phyloP scores from a whole-genome alignment of 805 yeast genomes.

The Jamesozyma hellenica region DNA sequence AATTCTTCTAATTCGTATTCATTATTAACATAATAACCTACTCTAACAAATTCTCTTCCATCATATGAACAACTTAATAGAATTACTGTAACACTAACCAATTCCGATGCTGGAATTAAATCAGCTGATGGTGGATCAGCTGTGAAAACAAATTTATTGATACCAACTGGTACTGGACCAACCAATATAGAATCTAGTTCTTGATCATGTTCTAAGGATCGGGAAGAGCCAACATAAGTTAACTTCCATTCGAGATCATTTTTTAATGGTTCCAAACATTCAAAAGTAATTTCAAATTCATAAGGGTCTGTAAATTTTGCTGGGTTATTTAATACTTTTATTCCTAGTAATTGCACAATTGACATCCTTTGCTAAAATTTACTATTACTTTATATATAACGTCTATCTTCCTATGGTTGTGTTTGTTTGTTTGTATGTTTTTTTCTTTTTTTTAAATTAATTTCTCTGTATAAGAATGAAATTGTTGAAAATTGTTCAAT shows the following conservation, averaged over 20 bases:
- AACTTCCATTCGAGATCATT: conserved; percentile 92
- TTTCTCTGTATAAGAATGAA: too few species aligned
- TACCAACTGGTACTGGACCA: conserved; percentile 97
- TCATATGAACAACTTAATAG: conserved; percentile 86
- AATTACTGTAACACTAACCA: conserved; percentile 91
- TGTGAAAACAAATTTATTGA: conserved; percentile 81
- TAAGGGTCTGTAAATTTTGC: conserved; percentile 89
- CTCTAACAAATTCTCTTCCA: conserved; percentile 90
- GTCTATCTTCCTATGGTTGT: too few species aligned
- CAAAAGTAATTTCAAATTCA: conserved; percentile 94
- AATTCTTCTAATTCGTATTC: conserved; percentile 91
- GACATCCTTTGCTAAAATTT: conserved; percentile 71
- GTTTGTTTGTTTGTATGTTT: too few species aligned
- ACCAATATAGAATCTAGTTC: conserved; percentile 93
- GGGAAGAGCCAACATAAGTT: conserved; percentile 92
- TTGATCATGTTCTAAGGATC: conserved; percentile 92
- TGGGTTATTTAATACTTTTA: conserved; percentile 87
- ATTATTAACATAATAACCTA: conserved; percentile 94
- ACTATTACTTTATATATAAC: too few species aligned
- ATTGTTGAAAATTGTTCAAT: too few species aligned
- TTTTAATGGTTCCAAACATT: conserved; percentile 82
- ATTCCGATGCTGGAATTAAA: conserved; percentile 87
- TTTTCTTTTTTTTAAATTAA: too few species aligned
- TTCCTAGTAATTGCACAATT: conserved; percentile 83
- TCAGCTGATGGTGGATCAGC: conserved; percentile 98